Evolutionary conservation across 2,329 filamentous ascomycete species (phyloP), one percentile per base, ranked within the genome.

Genomic region (Ploettnerulaceae sp.): DNA sequence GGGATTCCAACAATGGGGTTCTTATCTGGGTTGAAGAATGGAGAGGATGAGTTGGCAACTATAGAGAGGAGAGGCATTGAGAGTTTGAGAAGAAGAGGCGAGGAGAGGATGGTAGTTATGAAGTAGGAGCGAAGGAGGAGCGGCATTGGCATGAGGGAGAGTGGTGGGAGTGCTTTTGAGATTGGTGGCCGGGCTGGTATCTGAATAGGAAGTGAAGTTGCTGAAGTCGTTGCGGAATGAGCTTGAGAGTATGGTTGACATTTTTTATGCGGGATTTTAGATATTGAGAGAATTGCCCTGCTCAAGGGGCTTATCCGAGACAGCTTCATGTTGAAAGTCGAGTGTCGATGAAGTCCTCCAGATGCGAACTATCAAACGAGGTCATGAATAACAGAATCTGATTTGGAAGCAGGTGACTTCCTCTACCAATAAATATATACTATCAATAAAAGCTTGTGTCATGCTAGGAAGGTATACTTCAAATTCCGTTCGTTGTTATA

Each of bases 1-100:
- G 88, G 60, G 47, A 72, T 76, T 36, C 79, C 75, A 14, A 94
- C 72, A 0, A 90, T 37, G 0, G 78, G 78, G 61, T 94, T 94
- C 45, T 70, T 73, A 61, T 93, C 87, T 2, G 88, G 80, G 31
- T 55, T 57, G 6, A 57, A 42, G 5, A 56, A 35, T 2, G 31
- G 32, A 20, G 41, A 45, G 5, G 32, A 18, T 14, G 41, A 45
- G 15, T 45, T n/a, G 7, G 41, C 41, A 5, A 45, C 37, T 5
- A 15, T 28, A 7, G 36, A 26, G 6, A 45, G 18, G 5, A 45
- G 24, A n/a, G 41, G 41, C 41, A 45, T 37, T 8, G 38, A 47
- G 21, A 40, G 18, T 28, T 25, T 41, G 24, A 41, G 43, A n/a
- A 50, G 37, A n/a, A 21, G 18, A n/a, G 38, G 32, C 15, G 42